phyloP scores from a whole-genome alignment of 495 filamentous ascomycete genomes.

The Hypoxylon lenormandii region DNA sequence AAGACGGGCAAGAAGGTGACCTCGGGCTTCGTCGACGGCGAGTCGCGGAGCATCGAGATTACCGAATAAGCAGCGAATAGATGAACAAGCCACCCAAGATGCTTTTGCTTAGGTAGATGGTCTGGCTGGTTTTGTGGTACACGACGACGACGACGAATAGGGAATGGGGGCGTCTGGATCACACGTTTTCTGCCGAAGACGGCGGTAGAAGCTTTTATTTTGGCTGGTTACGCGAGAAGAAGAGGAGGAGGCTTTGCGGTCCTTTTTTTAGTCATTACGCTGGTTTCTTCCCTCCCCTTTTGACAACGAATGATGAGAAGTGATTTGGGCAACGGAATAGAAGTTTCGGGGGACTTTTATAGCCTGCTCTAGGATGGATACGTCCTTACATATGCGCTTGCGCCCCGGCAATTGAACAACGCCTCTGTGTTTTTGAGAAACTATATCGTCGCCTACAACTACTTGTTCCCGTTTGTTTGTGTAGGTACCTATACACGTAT shows the following conservation, averaged over 20 bases:
- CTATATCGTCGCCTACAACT: too few relatives aligned
- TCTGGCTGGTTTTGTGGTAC: not conserved
- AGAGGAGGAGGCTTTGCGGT: not conserved
- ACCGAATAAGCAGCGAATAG: slow-evolving; percentile 39
- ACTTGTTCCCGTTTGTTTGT: not conserved
- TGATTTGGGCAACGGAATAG: too few relatives aligned
- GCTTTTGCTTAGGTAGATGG: not conserved
- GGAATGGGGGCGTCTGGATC: too few relatives aligned
- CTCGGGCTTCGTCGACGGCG: slow-evolving; percentile 72
- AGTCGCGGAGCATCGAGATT: slow-evolving; percentile 61
- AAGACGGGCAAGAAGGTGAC: slow-evolving; percentile 96
- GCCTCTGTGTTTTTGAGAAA: not conserved
- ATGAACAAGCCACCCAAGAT: not conserved
- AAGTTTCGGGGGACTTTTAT: not conserved
- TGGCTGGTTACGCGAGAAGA: too few relatives aligned
- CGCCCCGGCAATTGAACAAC: slow-evolving; percentile 20
- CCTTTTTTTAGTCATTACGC: not conserved
- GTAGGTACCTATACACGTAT: not conserved
- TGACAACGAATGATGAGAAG: too few relatives aligned
- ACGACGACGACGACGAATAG: not conserved
- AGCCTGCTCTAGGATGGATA: slow-evolving; percentile 15
- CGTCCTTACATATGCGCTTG: slow-evolving; percentile 18
- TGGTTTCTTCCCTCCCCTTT: slow-evolving; percentile 7
- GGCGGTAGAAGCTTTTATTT: too few relatives aligned
- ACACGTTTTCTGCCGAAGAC: too few relatives aligned